Percentiles rank a stretch among this genome's conserved stretches.
phyloP scores from a whole-genome alignment of 305 asterid genomes.

The Fraxinus albicans region DNA sequence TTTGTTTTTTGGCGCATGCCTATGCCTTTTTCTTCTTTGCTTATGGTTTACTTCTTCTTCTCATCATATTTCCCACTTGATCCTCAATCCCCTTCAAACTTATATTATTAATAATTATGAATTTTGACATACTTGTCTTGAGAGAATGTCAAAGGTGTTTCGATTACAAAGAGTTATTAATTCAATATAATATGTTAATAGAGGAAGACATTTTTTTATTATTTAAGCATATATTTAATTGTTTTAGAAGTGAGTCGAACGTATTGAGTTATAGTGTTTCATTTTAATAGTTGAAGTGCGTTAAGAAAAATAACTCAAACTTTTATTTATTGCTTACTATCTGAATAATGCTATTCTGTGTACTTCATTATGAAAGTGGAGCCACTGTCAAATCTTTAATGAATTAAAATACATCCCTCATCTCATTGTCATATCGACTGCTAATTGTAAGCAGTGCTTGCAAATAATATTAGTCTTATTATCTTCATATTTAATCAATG shows the following conservation, averaged over 20 bases:
- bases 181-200: background rate
- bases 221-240: background rate
- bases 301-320: too few relatives aligned
- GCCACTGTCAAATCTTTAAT: background rate
- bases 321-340: too few relatives aligned
- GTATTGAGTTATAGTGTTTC: background rate
- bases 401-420: background rate
- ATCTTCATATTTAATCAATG: background rate
- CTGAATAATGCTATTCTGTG: background rate
- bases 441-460: background rate
- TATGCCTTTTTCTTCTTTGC: background rate
- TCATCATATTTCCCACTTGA: slow-evolving; percentile 4
- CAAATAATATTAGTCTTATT: background rate
- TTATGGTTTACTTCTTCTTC: background rate
- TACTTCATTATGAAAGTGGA: background rate
- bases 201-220: background rate
- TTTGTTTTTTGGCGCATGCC: background rate
- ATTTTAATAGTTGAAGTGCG: background rate
- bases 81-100: background rate
- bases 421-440: background rate
- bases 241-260: background rate
- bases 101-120: background rate
- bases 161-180: background rate
- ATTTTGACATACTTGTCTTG: background rate
- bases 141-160: background rate